Conservation (phyloP, 192 early-diverging fungal genomes). For the Backusella mclennaniae region DNA sequence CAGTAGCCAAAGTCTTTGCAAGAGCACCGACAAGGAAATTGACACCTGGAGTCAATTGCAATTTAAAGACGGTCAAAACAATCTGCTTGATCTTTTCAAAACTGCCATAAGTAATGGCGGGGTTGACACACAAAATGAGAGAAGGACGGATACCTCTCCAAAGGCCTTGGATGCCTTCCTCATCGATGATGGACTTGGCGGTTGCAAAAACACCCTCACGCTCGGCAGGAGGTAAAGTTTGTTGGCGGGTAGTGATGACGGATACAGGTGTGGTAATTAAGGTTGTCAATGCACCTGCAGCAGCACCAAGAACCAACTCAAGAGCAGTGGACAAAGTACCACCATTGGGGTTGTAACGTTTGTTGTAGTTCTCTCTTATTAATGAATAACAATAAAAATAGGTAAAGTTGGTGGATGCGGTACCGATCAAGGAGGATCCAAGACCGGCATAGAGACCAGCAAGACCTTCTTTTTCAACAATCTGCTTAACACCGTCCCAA, state of each 20-base stretch:
- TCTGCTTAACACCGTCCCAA: conserved; percentile 80
- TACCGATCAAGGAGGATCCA: conserved; percentile 78
- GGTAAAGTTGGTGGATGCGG: conserved; percentile 75
- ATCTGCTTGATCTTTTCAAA: conserved; percentile 81
- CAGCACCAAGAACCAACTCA: conserved; percentile 87
- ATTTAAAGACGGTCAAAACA: conserved; percentile 48
- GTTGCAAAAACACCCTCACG: conserved; percentile 64
- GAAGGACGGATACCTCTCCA: conserved; percentile 95
- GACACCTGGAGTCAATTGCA: conserved; percentile 66
- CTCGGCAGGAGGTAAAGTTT: conserved; percentile 71
- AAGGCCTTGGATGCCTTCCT: conserved; percentile 81
- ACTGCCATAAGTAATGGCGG: conserved; percentile 96
- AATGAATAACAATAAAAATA: conserved; percentile 87
- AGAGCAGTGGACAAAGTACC: conserved; percentile 72
- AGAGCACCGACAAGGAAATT: conserved; percentile 91
- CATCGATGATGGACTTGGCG: conserved; percentile 62
- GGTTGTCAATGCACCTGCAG: conserved; percentile 87
- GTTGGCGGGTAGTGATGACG: conserved; percentile 94
- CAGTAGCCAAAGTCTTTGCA: conserved; percentile 88
- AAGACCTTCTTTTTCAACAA: conserved; percentile 80
- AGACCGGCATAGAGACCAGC: conserved; percentile 89
- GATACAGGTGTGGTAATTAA: conserved; percentile 90
- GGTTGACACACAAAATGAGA: conserved; percentile 89
- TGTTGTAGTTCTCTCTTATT: conserved; percentile 62
- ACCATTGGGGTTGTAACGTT: conserved; percentile 36